Percentiles rank a stretch among this genome's conserved stretches.
phyloP scores from a whole-genome alignment of 2,329 filamentous ascomycete species.

The Apiospora sp. region DNA sequence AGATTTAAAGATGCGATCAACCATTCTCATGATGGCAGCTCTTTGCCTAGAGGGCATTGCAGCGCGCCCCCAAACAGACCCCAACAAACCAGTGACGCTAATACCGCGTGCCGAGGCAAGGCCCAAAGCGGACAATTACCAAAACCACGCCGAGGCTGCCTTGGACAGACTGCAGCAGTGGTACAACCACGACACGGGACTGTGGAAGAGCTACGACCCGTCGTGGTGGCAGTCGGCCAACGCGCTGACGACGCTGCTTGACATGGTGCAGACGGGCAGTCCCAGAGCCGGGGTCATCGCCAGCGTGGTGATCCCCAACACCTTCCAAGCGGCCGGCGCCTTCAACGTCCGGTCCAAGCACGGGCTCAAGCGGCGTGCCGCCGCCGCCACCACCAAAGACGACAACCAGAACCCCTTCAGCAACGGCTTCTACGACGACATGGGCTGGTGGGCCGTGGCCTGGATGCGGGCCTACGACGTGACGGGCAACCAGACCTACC shows the following conservation, averaged over 20 bases:
- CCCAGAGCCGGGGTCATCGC: conserved; percentile 35
- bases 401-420: conserved; percentile 49
- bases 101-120: background rate
- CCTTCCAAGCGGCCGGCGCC: conserved; percentile 28
- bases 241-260: conserved; percentile 60
- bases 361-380: conserved; percentile 32
- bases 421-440: conserved; percentile 67
- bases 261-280: conserved; percentile 40
- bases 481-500: conserved; percentile 49
- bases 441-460: conserved; percentile 69
- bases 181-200: conserved; percentile 60
- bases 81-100: too few species aligned
- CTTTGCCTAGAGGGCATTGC: background rate
- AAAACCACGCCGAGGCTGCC: conserved; percentile 34
- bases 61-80: background rate
- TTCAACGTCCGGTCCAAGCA: background rate
- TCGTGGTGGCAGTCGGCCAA: conserved; percentile 70
- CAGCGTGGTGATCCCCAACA: conserved; percentile 39
- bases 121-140: background rate
- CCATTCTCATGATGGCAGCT: background rate
- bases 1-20: background rate
- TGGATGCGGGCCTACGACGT: conserved; percentile 61
- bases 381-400: conserved; percentile 42
- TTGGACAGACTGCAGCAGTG: conserved; percentile 54
- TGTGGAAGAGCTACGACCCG: conserved; percentile 60